Evolutionary conservation across 2,329 filamentous ascomycete species (phyloP).

Genomic region (Talaromyces pinophilus): DNA sequence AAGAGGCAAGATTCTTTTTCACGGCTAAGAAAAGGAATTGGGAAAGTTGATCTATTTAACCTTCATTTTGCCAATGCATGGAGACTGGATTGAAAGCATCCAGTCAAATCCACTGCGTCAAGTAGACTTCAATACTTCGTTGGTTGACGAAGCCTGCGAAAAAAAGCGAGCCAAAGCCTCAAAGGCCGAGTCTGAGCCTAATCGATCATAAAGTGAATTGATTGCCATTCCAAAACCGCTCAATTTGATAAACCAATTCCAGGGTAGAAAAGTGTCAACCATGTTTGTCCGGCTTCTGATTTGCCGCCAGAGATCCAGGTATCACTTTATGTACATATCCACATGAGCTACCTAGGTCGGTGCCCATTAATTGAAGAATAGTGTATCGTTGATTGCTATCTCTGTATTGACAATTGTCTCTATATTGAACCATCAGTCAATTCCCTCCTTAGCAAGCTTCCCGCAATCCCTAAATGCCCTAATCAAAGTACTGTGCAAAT

Average conservation of each 20-base stretch:
- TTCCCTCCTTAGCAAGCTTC: background rate
- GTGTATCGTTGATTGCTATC: background rate
- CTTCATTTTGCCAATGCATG: background rate
- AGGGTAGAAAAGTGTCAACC: background rate
- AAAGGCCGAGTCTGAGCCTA: background rate
- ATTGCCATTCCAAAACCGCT: background rate
- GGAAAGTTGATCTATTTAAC: conserved; percentile 25
- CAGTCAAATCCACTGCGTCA: background rate
- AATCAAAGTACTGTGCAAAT: background rate
- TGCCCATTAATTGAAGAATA: background rate
- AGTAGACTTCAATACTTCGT: background rate
- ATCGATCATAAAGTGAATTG: background rate
- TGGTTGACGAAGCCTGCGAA: background rate
- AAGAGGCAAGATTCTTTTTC: conserved; percentile 38
- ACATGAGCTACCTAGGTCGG: background rate
- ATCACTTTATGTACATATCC: background rate
- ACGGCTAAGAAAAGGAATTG: conserved; percentile 40
- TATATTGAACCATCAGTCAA: no score
- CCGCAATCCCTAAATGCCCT: background rate
- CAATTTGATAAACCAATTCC: background rate
- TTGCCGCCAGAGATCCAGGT: background rate
- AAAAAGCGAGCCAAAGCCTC: background rate
- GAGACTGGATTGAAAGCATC: background rate
- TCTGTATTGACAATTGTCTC: background rate
- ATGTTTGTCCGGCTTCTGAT: background rate